Percentiles rank a stretch among this genome's conserved stretches.
phyloP scores from a whole-genome alignment of 2,329 filamentous ascomycete genomes.

The Cladosporium halotolerans region DNA sequence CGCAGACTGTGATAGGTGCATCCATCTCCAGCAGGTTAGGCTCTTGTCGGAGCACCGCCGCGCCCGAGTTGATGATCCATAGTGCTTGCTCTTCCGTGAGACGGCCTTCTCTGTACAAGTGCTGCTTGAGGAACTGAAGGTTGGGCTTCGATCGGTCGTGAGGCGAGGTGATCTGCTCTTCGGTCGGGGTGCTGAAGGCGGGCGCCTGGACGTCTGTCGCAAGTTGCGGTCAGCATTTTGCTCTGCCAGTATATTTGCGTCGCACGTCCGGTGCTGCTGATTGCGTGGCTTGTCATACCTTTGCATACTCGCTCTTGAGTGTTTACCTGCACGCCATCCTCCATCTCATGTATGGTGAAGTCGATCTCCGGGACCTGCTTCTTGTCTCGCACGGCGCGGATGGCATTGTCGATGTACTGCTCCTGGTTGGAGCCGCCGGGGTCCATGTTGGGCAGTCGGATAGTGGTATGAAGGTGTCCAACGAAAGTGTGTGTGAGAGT shows the following conservation, averaged over 20 bases:
- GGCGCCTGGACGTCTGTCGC: conserved; percentile 88
- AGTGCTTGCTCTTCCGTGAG: conserved; percentile 95
- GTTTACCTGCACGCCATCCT: conserved; percentile 91
- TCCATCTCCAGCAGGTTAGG: conserved; percentile 99
- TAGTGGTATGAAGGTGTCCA: neutral
- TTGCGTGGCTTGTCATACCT: conserved; percentile 51
- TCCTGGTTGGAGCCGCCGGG: conserved; percentile 28
- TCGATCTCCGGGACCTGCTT: conserved; percentile 95
- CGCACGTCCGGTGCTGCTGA: neutral
- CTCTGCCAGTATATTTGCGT: neutral
- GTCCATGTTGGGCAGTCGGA: conserved; percentile 25
- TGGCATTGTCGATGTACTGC: conserved; percentile 69
- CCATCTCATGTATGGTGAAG: conserved; percentile 97
- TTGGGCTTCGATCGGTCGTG: conserved; percentile 82
- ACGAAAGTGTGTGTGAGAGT: neutral
- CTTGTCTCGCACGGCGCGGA: conserved; percentile 89
- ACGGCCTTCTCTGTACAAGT: conserved; percentile 95
- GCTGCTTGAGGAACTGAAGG: conserved; percentile 91
- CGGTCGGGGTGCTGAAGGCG: conserved; percentile 82
- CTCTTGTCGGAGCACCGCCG: conserved; percentile 79
- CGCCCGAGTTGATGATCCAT: conserved; percentile 86
- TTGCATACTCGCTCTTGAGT: conserved; percentile 96
- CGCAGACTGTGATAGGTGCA: conserved; percentile 95
- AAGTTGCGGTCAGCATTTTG: conserved; percentile 11
- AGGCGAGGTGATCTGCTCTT: conserved; percentile 91